These are phyloP conservation scores for Macrocybe gigantea DNA, from an alignment of 768 basidiomycete genomes.

Conservation along the genomic window DNA sequence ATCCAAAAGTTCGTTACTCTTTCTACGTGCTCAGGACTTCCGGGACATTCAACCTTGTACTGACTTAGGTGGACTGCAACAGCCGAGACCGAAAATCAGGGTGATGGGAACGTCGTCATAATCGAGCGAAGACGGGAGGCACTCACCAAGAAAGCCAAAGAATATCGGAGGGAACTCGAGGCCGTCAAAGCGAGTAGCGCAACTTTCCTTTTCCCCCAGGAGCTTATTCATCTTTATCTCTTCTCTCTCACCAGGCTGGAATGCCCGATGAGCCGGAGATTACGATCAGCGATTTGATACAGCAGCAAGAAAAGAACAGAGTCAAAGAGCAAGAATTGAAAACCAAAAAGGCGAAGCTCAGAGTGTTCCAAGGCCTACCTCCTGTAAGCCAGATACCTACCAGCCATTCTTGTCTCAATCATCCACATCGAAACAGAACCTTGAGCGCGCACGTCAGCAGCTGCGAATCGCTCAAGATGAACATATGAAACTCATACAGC, in stretches of 20 bases:
- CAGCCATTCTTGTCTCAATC: background rate
- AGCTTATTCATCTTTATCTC: background rate
- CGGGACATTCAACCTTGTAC: background rate
- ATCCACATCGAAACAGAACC: constrained; percentile 25
- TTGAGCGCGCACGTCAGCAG: constrained; percentile 39
- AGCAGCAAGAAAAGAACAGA: constrained; percentile 32
- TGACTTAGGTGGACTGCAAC: constrained; percentile 28
- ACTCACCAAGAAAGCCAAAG: constrained; percentile 39
- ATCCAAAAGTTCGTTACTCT: constrained; percentile 28
- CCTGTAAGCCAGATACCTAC: constrained; percentile 26
- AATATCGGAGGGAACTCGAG: constrained; percentile 37
- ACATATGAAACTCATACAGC: constrained; percentile 39
- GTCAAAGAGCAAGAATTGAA: constrained; percentile 31
- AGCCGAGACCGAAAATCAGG: constrained; percentile 16
- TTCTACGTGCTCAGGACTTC: background rate
- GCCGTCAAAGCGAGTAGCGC: constrained; percentile 20
- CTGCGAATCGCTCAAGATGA: constrained; percentile 33
- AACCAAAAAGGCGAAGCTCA: constrained; percentile 36
- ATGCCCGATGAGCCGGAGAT: constrained; percentile 24
- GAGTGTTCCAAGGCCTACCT: constrained; percentile 44
- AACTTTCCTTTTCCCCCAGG: too few relatives aligned
- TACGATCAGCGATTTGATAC: constrained; percentile 31
- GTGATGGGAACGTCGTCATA: constrained; percentile 19
- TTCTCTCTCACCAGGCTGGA: constrained; percentile 15
- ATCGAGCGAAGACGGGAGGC: constrained; percentile 35